Conservation (phyloP, 768 basidiomycete genomes). For the Tricholoma furcatifolium region DNA sequence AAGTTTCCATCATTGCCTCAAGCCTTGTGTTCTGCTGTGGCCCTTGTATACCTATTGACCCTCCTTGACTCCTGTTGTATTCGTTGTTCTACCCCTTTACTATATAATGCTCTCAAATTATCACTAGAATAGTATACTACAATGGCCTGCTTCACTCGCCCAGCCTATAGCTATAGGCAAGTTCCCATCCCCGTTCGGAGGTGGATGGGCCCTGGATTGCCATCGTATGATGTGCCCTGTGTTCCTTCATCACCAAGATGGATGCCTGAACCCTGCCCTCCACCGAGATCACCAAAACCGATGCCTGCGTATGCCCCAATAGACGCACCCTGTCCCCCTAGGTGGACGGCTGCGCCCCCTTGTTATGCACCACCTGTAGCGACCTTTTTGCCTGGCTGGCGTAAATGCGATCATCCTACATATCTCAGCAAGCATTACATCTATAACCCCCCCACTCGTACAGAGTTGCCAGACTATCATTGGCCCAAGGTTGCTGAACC, state of each 20-base stretch:
- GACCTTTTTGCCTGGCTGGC: neutral
- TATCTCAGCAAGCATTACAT: slow-evolving; percentile 1
- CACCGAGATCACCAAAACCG: neutral
- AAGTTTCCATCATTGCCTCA: slow-evolving; percentile 9
- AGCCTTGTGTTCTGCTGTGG: neutral
- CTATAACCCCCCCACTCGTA: slow-evolving; percentile 9
- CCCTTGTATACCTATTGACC: too few relatives aligned
- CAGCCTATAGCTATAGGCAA: slow-evolving; percentile 8
- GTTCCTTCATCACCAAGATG: neutral
- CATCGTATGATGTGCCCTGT: slow-evolving; percentile 4
- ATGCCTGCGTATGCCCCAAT: neutral
- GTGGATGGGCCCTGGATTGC: neutral
- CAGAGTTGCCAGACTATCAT: neutral
- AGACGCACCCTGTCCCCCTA: neutral
- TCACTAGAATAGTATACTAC: neutral
- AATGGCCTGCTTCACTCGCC: slow-evolving; percentile 1
- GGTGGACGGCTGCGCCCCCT: neutral
- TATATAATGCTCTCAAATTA: neutral
- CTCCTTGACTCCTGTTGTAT: neutral
- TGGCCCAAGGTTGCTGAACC: neutral
- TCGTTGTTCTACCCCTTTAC: neutral
- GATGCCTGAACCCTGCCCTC: neutral
- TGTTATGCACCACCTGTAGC: neutral
- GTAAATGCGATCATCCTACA: neutral
- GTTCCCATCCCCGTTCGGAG: neutral